Evolutionary conservation across 2,329 filamentous ascomycete genomes (phyloP), one percentile per base, ranked within the genome.

Genomic region (Pseudogymnoascus destructans): DNA sequence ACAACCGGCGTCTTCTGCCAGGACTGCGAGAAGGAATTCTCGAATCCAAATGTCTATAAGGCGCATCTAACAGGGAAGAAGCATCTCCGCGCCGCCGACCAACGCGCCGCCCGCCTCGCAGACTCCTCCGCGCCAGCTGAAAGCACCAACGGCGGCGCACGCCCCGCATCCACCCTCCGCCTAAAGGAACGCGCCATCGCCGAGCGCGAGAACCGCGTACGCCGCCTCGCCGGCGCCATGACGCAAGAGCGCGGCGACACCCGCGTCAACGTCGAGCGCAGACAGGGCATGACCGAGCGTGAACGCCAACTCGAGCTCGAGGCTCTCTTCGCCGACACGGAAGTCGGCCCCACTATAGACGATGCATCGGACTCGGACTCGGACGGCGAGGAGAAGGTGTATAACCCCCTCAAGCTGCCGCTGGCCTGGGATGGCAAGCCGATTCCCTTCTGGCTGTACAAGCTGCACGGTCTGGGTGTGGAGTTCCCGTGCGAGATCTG

Each of bases 391-490:
- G 90, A 95, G 63, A 91, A 85, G 69, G 87, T 97, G 60, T 96
- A 97, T 77, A 98, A 98, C 70, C 93, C 93, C 0, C 79, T 98
- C 64, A 98, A 98, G 70, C 78, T 98, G 1, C 93, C 93, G 0
- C 79, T 98, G 6, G 92, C 89, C 2, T 98, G 95, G 95, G 93
- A 98, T 65, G 93, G 95, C 65, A 98, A 98, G 70, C 93, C 95
- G 0, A 98, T 98, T 66, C 93, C 95, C 0, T 98, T 93, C 76
- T 98, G 93, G 93, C 79, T 98, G 13, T 98, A 97, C 77, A 93
- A 96, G 65, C 79, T 98, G 13, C 93, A 98, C 69, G 93, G 93
- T 1, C 76, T 98, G 23, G 93, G 93, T 7, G 90, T 95, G 10
- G 93, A 98, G 66, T 95, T 96, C 65, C 79, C 87, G 0, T 98